These are phyloP conservation scores for Camellia lanceoleosa DNA, from an alignment of 148 eudicot genomes.

Conservation along the genomic window DNA sequence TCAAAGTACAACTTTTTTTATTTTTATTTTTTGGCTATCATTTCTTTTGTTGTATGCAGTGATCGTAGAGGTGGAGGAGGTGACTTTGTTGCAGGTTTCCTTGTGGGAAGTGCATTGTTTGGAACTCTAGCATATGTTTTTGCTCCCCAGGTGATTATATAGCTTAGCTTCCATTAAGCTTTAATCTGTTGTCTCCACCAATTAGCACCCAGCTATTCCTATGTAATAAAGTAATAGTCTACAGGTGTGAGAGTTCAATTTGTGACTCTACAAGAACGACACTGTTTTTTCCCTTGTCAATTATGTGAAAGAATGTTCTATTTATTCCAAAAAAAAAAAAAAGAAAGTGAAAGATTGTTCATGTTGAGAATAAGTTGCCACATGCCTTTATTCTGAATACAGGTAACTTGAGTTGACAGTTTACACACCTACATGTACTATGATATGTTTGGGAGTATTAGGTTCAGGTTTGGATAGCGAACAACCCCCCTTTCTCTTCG, in stretches of 20 bases:
- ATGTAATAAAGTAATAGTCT: neutral
- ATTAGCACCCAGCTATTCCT: neutral
- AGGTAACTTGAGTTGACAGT: too few species aligned
- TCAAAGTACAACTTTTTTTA: neutral
- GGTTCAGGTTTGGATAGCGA: too few species aligned
- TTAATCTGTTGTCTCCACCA: neutral
- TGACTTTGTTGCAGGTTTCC: constrained; percentile 79
- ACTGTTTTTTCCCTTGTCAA: neutral
- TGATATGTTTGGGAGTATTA: too few species aligned
- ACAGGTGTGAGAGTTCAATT: neutral
- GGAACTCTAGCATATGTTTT: constrained; percentile 76
- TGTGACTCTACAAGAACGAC: neutral
- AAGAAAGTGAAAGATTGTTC: too few species aligned
- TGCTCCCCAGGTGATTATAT: constrained; percentile 75
- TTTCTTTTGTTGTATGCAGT: constrained; percentile 33
- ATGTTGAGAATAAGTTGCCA: too few species aligned
- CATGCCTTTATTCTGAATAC: too few species aligned
- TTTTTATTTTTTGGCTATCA: neutral
- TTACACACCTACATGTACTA: too few species aligned
- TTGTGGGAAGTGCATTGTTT: constrained; percentile 78
- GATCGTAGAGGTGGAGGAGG: constrained; percentile 52
- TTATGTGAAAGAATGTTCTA: neutral
- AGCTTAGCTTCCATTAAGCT: neutral
- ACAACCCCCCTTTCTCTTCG: too few species aligned
- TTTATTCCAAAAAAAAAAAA: too few species aligned